Base-by-base conservation (phyloP, 805 yeast genomes). In the Kuraishia floccosa region DNA sequence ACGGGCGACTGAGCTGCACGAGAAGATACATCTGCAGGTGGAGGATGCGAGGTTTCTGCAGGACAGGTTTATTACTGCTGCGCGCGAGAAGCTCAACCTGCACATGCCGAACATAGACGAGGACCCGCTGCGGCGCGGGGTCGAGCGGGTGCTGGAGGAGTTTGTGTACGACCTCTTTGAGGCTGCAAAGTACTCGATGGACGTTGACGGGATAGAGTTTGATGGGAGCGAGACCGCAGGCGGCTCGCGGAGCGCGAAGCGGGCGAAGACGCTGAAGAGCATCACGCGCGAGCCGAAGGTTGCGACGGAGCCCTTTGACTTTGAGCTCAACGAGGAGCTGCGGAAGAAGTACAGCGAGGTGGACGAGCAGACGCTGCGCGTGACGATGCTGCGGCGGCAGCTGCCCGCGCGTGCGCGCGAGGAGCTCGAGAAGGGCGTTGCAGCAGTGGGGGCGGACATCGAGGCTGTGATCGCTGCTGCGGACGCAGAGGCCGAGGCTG, bases 221-320 rank as follows among this genome's bases (percentile, higher is more conserved):
- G 23, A 15, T 9, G n/a, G n/a, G n/a, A n/a, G n/a, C n/a, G n/a
- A n/a, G n/a, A n/a, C n/a, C n/a, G n/a, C n/a, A n/a, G n/a, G n/a
- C n/a, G 30, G 42, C 7, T 44, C 41, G 24, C 27, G 42, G 17
- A 36, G 39, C 16, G 36, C 30, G 18, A 39, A 38, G 27, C 42
- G 45, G 5, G 24, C 38, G 35, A 25, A 44, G 15, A n/a, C 16
- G 7, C 19, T 30, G 9, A 13, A 13, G 6, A 21, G 20, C 9
- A 14, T 30, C 20, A 17, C 25, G 13, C 18, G 28, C 24, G 31
- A 22, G 4, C 20, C 31, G 14, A 37, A 41, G 32, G 44, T 41
- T 34, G 65, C 65, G 35, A 63, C 73, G 6, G 91, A 78, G 46
- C 85, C 87, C 1, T 80, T 78, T 49, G 89, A 83, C 44, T 52